Conservation (phyloP, 2,329 filamentous ascomycete species). For the Tolypocladium paradoxum region DNA sequence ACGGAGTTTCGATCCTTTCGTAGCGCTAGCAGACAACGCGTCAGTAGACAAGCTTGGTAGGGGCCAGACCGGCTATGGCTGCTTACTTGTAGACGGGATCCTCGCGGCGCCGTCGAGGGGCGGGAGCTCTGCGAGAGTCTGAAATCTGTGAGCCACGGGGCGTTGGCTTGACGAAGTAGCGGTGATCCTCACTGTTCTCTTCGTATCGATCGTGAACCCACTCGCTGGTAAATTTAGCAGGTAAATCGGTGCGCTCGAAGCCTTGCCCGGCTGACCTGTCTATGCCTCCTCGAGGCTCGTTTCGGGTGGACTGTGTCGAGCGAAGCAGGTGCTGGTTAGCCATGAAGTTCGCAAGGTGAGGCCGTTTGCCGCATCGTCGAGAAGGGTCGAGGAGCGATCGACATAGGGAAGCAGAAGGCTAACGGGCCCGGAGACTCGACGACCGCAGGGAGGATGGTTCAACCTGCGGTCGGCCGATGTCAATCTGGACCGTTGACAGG, state of each 20-base stretch:
- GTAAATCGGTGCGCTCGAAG: constrained; percentile 7
- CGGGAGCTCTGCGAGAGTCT: constrained; percentile 30
- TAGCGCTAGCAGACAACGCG: constrained; percentile 27
- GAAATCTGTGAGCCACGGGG: constrained; percentile 11
- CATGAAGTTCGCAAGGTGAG: constrained; percentile 22
- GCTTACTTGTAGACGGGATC: constrained; percentile 28
- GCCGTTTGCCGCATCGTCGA: constrained; percentile 18
- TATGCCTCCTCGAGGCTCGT: constrained; percentile 50
- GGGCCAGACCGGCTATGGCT: no score
- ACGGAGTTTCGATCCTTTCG: constrained; percentile 58
- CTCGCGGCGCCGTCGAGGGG: constrained; percentile 30
- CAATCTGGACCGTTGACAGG: background rate
- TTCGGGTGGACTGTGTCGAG: constrained; percentile 47
- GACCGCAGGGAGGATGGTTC: constrained; percentile 19
- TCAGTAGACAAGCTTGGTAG: constrained; percentile 1
- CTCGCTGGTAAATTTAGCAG: constrained; percentile 43
- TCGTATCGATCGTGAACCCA: constrained; percentile 93
- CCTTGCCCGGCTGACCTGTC: constrained; percentile 46
- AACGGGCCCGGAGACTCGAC: constrained; percentile 16
- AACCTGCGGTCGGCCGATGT: constrained; percentile 16
- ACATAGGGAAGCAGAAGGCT: constrained; percentile 16
- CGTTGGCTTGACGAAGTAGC: background rate
- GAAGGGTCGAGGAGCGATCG: constrained; percentile 18
- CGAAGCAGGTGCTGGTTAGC: constrained; percentile 18
- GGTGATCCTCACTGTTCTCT: constrained; percentile 47